Conservation (phyloP, 2,329 filamentous ascomycete species). For the Arthrobotrys conoides region DNA sequence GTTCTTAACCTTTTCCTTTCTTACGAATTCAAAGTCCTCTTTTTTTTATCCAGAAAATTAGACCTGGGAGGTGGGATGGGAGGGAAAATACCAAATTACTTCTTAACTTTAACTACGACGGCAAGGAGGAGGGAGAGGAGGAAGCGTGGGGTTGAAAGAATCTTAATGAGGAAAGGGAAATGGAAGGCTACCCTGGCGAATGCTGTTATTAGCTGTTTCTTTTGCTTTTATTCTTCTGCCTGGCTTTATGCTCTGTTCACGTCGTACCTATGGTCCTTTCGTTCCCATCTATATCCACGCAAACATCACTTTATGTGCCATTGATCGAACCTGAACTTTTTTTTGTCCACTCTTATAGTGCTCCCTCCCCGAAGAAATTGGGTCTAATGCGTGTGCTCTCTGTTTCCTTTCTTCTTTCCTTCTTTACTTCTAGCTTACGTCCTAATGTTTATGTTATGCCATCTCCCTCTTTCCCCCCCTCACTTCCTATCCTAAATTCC, state of each 20-base stretch:
- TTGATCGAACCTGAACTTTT: not conserved
- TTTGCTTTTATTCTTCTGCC: not conserved
- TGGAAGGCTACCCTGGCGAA: slow-evolving; percentile 5
- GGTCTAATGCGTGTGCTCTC: slow-evolving; percentile 1
- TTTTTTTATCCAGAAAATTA: slow-evolving; percentile 34
- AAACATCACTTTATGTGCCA: not conserved
- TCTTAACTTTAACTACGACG: slow-evolving; percentile 9
- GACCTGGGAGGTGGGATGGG: slow-evolving; percentile 55
- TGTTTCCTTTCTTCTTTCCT: not conserved
- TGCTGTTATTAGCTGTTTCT: not conserved
- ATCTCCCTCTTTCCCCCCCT: not conserved
- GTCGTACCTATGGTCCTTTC: not conserved
- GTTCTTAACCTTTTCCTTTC: slow-evolving; percentile 26
- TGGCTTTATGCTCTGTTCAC: not conserved
- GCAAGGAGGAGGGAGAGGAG: too few relatives aligned
- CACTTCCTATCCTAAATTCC: too few relatives aligned
- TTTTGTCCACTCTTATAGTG: slow-evolving; percentile 5
- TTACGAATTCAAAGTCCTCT: slow-evolving; percentile 30
- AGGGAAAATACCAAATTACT: slow-evolving; percentile 30
- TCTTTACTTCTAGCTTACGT: not conserved
- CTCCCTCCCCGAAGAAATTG: not conserved
- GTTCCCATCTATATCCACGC: not conserved
- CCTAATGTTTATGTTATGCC: slow-evolving; percentile 16
- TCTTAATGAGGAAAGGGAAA: slow-evolving; percentile 31
- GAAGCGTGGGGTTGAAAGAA: not conserved